Evolutionary conservation across 1,284 basidiomycete genomes (phyloP).

Genomic region (Cryptococcus neoformans): DNA sequence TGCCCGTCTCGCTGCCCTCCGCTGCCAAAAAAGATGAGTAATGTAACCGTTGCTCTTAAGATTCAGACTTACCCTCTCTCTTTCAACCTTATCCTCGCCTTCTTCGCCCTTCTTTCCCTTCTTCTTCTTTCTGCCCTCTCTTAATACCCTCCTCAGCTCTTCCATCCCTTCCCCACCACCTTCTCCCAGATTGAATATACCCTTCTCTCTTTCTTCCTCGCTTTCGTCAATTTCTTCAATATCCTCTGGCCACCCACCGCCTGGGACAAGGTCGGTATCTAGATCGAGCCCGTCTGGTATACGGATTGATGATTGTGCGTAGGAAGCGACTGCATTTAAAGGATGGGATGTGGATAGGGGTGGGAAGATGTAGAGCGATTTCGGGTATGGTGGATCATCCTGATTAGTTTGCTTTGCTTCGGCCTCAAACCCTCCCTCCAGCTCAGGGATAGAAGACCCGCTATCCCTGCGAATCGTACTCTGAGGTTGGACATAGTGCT

Average conservation of each 20-base stretch:
- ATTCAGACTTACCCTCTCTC: constrained; percentile 33
- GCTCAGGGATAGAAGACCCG: constrained; percentile 34
- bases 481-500: constrained; percentile 9
- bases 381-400: constrained; percentile 57
- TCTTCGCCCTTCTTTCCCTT: constrained; percentile 36
- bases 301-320: constrained; percentile 76
- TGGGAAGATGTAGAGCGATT: constrained; percentile 80
- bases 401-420: constrained; percentile 2
- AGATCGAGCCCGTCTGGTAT: constrained; percentile 82
- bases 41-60: no score
- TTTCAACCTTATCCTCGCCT: constrained; percentile 38
- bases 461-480: constrained; percentile 24
- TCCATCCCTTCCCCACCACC: constrained; percentile 48
- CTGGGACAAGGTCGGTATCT: constrained; percentile 73
- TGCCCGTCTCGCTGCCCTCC: constrained; percentile 68
- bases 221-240: constrained; percentile 34
- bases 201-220: constrained; percentile 36
- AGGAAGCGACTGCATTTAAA: constrained; percentile 76
- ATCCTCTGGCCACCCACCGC: constrained; percentile 29
- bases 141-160: constrained; percentile 46
- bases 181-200: constrained; percentile 30
- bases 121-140: constrained; percentile 35
- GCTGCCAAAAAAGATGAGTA: constrained; percentile 51
- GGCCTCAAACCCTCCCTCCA: constrained; percentile 43
- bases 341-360: constrained; percentile 78